Conservation (phyloP, 345 rosid genomes). For the Syzygium aromaticum region DNA sequence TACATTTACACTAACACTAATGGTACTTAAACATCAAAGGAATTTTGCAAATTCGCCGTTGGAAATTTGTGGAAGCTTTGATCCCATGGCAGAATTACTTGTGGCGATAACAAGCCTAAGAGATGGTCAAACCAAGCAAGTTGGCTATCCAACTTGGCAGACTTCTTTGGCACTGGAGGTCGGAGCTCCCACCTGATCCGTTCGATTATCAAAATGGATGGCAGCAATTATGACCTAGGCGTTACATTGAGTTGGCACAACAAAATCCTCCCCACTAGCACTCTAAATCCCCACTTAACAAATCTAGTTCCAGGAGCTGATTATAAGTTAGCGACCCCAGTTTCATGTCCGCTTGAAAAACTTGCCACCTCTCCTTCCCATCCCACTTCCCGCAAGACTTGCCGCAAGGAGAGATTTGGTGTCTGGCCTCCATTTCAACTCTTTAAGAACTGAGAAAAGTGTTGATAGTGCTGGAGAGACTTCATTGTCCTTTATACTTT, state of each 20-base stretch:
- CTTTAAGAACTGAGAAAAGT: constrained; percentile 63
- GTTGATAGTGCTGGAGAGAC: constrained; percentile 61
- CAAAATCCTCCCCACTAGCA: neutral
- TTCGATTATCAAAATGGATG: neutral
- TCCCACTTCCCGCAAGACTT: constrained; percentile 54
- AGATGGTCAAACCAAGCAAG: neutral
- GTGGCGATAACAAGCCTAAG: neutral
- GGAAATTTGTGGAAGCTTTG: neutral
- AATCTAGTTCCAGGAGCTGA: neutral
- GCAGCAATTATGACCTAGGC: neutral
- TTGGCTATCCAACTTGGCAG: neutral
- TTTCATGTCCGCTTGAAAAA: constrained; percentile 48
- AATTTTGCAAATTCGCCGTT: neutral
- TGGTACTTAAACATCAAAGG: neutral
- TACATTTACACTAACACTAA: neutral
- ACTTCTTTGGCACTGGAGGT: neutral
- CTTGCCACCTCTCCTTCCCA: constrained; percentile 70
- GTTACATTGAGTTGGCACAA: neutral
- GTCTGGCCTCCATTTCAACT: constrained; percentile 90
- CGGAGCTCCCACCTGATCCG: neutral
- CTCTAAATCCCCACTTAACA: neutral
- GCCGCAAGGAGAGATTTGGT: constrained; percentile 53
- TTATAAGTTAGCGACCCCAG: neutral
- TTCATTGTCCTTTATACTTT: constrained; percentile 63
- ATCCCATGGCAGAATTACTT: neutral